A percentile compares a stretch with the other conserved stretches of the same genome.
phyloP scores from a whole-genome alignment of 73 alveolate genomes.

The Paramecium pentaurelia region DNA sequence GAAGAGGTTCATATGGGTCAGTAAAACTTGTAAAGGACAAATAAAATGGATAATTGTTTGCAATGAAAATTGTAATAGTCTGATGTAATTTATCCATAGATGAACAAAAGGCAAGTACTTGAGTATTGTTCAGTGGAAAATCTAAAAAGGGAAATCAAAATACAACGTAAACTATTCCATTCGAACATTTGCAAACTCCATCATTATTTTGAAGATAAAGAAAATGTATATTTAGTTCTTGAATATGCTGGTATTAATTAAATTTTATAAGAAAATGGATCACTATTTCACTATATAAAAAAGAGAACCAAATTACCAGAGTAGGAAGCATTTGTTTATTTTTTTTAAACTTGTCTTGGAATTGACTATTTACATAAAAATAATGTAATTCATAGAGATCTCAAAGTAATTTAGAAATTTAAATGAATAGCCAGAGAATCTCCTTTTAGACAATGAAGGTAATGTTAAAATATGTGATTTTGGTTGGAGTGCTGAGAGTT shows the following conservation, averaged over 20 bases:
- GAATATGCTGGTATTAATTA: slow-evolving; percentile 68
- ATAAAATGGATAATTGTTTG: neutral
- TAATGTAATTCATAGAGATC: slow-evolving; percentile 82
- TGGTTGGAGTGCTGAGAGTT: slow-evolving; percentile 63
- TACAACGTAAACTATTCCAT: slow-evolving; percentile 87
- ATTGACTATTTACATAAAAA: slow-evolving; percentile 75
- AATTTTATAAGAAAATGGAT: slow-evolving; percentile 40
- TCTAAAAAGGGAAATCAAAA: slow-evolving; percentile 90
- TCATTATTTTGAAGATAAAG: slow-evolving; percentile 95
- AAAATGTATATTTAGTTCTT: slow-evolving; percentile 86
- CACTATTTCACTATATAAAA: slow-evolving; percentile 32
- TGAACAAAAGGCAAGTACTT: slow-evolving; percentile 48
- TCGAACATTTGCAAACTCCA: slow-evolving; percentile 89
- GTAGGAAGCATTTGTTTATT: slow-evolving; percentile 73
- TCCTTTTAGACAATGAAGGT: slow-evolving; percentile 39
- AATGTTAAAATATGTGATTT: slow-evolving; percentile 60
- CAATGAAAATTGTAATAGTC: slow-evolving; percentile 45
- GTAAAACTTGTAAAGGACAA: slow-evolving; percentile 51
- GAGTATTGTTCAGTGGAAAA: slow-evolving; percentile 72
- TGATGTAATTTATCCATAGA: neutral
- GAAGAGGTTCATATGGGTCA: slow-evolving; percentile 57
- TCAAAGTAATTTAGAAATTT: neutral
- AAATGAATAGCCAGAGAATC: slow-evolving; percentile 55
- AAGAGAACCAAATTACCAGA: slow-evolving; percentile 50
- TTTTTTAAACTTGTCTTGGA: slow-evolving; percentile 73